phyloP scores from a whole-genome alignment of 805 yeast species.

The Cyberlindnera euphorbiae region DNA sequence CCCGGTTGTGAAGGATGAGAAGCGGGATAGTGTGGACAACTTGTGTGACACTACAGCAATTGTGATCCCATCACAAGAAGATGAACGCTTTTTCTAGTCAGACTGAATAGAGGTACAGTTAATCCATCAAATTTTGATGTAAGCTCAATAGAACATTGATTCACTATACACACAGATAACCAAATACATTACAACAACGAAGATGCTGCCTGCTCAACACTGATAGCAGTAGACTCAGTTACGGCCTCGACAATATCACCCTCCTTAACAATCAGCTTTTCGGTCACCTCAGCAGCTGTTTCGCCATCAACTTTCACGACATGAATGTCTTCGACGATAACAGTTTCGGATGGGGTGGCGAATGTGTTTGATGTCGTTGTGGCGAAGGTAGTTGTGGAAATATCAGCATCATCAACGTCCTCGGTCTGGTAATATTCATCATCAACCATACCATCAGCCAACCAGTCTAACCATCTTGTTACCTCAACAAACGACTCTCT shows the following conservation, averaged over 20 bases:
- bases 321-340: not conserved
- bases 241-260: slow-evolving; percentile 21
- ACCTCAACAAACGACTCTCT: slow-evolving; percentile 15
- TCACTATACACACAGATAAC: not conserved
- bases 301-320: not conserved
- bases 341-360: not conserved
- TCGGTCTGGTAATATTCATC: too few relatives aligned
- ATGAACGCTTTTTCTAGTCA: slow-evolving; percentile 4
- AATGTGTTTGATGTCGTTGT: too few relatives aligned
- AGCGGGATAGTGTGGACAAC: too few relatives aligned
- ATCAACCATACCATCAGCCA: slow-evolving; percentile 11
- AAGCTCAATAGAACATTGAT: too few relatives aligned
- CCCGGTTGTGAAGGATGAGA: too few relatives aligned
- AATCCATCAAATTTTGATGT: too few relatives aligned
- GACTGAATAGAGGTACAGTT: not conserved
- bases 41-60: not conserved
- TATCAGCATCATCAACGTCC: too few relatives aligned
- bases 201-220: slow-evolving; percentile 3
- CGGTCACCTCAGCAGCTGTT: slow-evolving; percentile 3
- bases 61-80: slow-evolving; percentile 1
- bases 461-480: slow-evolving; percentile 6
- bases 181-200: slow-evolving; percentile 1
- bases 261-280: slow-evolving; percentile 13
- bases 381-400: too few relatives aligned
- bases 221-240: slow-evolving; percentile 9